Evolutionary conservation across 169 alveolate genomes (phyloP).

Genomic region (Plasmodium malariae): DNA sequence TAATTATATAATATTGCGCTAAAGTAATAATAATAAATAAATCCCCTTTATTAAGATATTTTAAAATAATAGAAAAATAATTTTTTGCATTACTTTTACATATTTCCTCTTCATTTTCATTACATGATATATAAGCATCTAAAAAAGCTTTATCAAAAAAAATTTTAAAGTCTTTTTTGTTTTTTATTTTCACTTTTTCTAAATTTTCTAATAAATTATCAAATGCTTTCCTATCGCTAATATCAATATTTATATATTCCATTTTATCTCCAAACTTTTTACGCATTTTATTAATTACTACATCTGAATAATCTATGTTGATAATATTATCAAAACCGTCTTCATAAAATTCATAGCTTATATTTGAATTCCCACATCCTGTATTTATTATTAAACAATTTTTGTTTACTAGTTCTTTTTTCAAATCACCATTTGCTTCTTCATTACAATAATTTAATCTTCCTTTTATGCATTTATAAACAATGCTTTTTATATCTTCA

Average conservation of each 20-base stretch:
- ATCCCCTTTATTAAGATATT: constrained; percentile 79
- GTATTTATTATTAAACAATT: constrained; percentile 78
- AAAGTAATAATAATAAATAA: constrained; percentile 80
- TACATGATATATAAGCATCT: constrained; percentile 84
- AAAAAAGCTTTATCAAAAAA: constrained; percentile 86
- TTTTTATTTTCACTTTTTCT: constrained; percentile 31
- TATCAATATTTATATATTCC: constrained; percentile 79
- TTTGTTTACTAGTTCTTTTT: constrained; percentile 10
- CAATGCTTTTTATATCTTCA: constrained; percentile 74
- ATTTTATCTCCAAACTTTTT: constrained; percentile 51
- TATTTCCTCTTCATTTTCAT: constrained; percentile 80
- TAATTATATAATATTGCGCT: constrained; percentile 82
- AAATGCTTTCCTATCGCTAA: constrained; percentile 49
- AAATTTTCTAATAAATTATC: constrained; percentile 48
- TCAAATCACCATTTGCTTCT: neutral
- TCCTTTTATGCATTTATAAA: constrained; percentile 34
- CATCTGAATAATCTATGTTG: constrained; percentile 82
- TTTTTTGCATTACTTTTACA: constrained; percentile 79
- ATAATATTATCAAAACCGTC: constrained; percentile 77
- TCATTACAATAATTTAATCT: constrained; percentile 41
- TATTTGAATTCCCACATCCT: constrained; percentile 85
- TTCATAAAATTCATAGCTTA: constrained; percentile 79
- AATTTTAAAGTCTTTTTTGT: constrained; percentile 76
- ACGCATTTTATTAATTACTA: constrained; percentile 81
- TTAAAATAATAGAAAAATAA: constrained; percentile 77